Evolutionary conservation across 2,329 filamentous ascomycete genomes (phyloP).

Genomic region (Arthrobotrys iridis): DNA sequence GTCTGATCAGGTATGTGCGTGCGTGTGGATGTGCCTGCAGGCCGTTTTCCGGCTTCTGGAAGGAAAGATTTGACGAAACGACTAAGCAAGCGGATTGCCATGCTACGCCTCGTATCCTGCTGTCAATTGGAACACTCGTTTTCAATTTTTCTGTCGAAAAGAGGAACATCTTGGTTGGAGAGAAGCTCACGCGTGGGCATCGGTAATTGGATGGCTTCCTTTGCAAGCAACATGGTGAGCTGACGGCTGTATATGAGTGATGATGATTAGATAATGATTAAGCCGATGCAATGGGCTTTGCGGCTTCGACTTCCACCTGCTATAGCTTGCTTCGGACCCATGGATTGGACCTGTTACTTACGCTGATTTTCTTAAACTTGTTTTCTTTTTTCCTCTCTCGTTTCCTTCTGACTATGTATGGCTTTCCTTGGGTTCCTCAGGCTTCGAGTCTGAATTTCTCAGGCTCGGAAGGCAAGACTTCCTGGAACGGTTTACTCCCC

Average conservation of each 20-base stretch:
- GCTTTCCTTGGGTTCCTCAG: conserved; percentile 3
- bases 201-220: conserved; percentile 27
- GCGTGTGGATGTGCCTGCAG: too few relatives aligned
- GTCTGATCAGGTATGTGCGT: too few relatives aligned
- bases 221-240: background rate
- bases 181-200: conserved; percentile 31
- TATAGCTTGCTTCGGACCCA: conserved; percentile 13
- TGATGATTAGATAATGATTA: conserved; percentile 28
- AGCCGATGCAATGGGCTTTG: background rate
- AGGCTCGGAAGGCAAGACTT: conserved; percentile 2
- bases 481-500: conserved; percentile 35
- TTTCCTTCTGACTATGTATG: background rate
- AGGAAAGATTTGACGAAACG: background rate
- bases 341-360: conserved; percentile 1
- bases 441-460: background rate
- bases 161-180: background rate
- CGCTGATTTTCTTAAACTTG: conserved; percentile 24
- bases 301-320: conserved; percentile 29
- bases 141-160: background rate
- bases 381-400: conserved; percentile 14
- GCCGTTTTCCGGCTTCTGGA: background rate
- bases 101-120: background rate
- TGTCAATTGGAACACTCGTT: background rate
- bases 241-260: background rate
- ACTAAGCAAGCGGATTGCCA: background rate